Evolutionary conservation across 441 rosid genomes (phyloP).

Genomic region (Brassica balearica): DNA sequence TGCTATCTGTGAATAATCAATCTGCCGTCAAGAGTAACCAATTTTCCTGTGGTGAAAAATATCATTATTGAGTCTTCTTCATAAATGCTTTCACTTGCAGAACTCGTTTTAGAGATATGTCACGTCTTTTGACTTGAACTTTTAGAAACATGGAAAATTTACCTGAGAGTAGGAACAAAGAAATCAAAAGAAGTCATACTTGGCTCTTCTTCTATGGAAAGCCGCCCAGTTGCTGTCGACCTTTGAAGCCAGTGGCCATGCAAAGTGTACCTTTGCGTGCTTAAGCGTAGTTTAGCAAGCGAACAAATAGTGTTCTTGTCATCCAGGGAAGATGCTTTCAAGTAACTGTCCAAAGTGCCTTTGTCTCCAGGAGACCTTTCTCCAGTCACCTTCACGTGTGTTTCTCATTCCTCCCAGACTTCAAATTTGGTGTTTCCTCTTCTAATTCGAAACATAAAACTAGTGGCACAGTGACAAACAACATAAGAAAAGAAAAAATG

Average conservation of each 20-base stretch:
- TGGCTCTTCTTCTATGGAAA: slow-evolving; percentile 88
- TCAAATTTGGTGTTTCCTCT: too few species aligned
- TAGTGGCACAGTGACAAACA: too few species aligned
- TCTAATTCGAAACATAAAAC: too few species aligned
- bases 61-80: slow-evolving; percentile 20
- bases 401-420: too few species aligned
- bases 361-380: too few species aligned
- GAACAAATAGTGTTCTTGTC: slow-evolving; percentile 54
- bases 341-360: too few species aligned
- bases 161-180: slow-evolving; percentile 89
- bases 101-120: too few species aligned
- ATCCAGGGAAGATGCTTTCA: too few species aligned
- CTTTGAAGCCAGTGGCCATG: slow-evolving; percentile 99
- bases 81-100: neutral
- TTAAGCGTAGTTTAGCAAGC: slow-evolving; percentile 66
- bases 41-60: slow-evolving; percentile 69
- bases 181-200: slow-evolving; percentile 66
- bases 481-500: too few species aligned
- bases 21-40: slow-evolving; percentile 94
- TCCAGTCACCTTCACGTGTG: too few species aligned
- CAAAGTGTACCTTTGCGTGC: slow-evolving; percentile 74
- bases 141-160: slow-evolving; percentile 35
- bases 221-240: slow-evolving; percentile 95
- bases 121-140: neutral
- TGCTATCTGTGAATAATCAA: slow-evolving; percentile 91